Base-by-base conservation (phyloP, 306 rosid genomes). In the Boehmeria nivea region DNA sequence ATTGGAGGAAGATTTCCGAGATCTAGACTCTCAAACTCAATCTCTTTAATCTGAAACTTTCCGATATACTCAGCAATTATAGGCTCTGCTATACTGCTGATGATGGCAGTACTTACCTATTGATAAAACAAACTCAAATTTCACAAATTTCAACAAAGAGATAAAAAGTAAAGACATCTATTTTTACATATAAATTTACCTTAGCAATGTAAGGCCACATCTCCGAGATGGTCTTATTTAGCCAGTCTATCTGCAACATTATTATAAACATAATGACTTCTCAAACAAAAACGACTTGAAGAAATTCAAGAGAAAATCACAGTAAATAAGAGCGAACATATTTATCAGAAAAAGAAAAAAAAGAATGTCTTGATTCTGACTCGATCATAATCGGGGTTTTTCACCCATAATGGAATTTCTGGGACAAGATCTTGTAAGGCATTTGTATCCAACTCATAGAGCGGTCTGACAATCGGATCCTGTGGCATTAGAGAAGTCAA, bases 381-480 rank as follows among this genome's bases (percentile, higher is more conserved):
- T 51, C 89, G 72, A 72, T 87, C 84, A 47, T 72, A 81, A 75
- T 87, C 90, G 4, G 94, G 93, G 43, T 76, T 87, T 72, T 87
- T 87, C 73, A 87, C 83, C 95, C 94, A 87, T 3, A 76, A 45
- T 57, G 95, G 95, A 72, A 87, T 83, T 68, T 87, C 95, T 3
- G 81, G 84, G 17, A 78, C 52, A 72, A 87, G 73, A 31, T 81
- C 89, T 56, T 52, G 76, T 83, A 83, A 60, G 26, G 86, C 66
- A 68, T 11, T 42, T 54, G 83, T 72, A 47, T 88, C 89, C 38
- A 83, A 78, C 61, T 83, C 85, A 64, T 64, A 19, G n/a, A 83
- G 68, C 6, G 94, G 81, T 51, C 65, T 77, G 46, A 64, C 69
- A 28, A 61, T 81, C 43, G 74, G 82, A 13, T 74, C 85, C 95